A percentile compares a stretch with the other conserved stretches of the same genome.
Evolutionary conservation across 2,329 filamentous ascomycete genomes (phyloP).

Genomic region (Aspergillus sp.): DNA sequence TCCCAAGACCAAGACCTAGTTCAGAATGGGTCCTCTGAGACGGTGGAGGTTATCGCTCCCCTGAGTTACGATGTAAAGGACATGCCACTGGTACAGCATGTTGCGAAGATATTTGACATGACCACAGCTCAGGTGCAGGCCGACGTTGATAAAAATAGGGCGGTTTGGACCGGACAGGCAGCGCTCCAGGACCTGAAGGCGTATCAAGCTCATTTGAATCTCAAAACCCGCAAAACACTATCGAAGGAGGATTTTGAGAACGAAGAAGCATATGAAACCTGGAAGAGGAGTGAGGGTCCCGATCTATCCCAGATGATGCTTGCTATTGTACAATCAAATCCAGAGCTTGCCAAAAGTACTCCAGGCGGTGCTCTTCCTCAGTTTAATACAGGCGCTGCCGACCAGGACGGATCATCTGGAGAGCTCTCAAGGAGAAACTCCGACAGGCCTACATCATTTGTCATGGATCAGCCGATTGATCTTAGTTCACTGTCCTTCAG

Average conservation of each 20-base stretch:
- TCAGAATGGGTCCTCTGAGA: constrained; percentile 56
- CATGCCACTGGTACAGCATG: constrained; percentile 87
- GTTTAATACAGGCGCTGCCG: constrained; percentile 42
- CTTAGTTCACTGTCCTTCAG: constrained; percentile 58
- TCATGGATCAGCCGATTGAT: constrained; percentile 62
- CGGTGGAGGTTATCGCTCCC: constrained; percentile 76
- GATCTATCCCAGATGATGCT: constrained; percentile 92
- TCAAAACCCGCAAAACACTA: constrained; percentile 71
- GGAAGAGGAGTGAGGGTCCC: constrained; percentile 84
- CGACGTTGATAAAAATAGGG: constrained; percentile 78
- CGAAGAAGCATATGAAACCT: constrained; percentile 80
- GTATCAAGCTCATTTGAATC: constrained; percentile 83
- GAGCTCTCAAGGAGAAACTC: constrained; percentile 45
- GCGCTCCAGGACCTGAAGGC: constrained; percentile 87
- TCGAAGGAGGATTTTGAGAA: constrained; percentile 82
- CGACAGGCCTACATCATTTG: constrained; percentile 47
- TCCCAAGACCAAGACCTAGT: constrained; percentile 89
- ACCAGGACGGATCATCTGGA: constrained; percentile 38
- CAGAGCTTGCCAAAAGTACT: constrained; percentile 75
- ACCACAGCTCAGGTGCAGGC: constrained; percentile 74
- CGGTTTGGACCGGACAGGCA: constrained; percentile 84
- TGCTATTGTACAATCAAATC: constrained; percentile 79
- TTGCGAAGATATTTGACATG: constrained; percentile 80
- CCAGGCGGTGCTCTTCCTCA: constrained; percentile 56
- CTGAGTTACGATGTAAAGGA: constrained; percentile 91